These are phyloP conservation scores for Gynostemma pentaphyllum DNA, from an alignment of 306 rosid species.

Conservation along the genomic window DNA sequence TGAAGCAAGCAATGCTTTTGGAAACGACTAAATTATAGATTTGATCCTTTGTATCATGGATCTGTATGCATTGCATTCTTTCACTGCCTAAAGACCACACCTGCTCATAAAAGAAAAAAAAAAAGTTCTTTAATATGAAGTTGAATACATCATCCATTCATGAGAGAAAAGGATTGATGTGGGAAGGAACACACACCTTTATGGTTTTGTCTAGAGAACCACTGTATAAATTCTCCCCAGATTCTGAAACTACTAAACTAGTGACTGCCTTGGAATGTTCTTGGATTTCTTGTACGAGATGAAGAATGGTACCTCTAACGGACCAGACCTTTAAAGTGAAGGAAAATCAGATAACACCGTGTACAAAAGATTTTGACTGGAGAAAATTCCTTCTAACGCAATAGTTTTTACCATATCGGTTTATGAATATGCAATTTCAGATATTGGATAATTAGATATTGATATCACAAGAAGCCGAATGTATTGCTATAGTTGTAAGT, in stretches of 20 bases:
- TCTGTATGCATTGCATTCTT: conserved; percentile 40
- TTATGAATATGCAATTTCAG: not conserved
- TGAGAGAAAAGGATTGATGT: conserved; percentile 8
- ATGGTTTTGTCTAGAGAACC: conserved; percentile 78
- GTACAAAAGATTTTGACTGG: not conserved
- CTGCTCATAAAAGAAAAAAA: conserved; percentile 27
- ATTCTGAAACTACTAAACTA: conserved; percentile 43
- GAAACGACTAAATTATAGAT: conserved; percentile 49
- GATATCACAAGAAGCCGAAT: not conserved
- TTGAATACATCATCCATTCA: not conserved
- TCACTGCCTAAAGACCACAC: conserved; percentile 61
- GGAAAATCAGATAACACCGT: conserved; percentile 13
- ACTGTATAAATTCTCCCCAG: conserved; percentile 55
- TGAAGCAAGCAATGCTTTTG: conserved; percentile 44
- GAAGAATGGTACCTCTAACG: conserved; percentile 49
- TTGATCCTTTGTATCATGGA: conserved; percentile 76
- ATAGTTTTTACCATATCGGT: not conserved
- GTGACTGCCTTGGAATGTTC: conserved; percentile 74
- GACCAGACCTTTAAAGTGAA: conserved; percentile 61
- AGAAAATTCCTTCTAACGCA: not conserved
- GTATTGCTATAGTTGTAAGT: not conserved
- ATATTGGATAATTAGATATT: not conserved
- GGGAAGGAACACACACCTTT: conserved; percentile 46
- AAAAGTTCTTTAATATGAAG: not conserved
- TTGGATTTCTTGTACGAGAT: conserved; percentile 52